These are phyloP conservation scores for Ganoderma multipileum DNA, from an alignment of 1,284 basidiomycete species.

Conservation along the genomic window DNA sequence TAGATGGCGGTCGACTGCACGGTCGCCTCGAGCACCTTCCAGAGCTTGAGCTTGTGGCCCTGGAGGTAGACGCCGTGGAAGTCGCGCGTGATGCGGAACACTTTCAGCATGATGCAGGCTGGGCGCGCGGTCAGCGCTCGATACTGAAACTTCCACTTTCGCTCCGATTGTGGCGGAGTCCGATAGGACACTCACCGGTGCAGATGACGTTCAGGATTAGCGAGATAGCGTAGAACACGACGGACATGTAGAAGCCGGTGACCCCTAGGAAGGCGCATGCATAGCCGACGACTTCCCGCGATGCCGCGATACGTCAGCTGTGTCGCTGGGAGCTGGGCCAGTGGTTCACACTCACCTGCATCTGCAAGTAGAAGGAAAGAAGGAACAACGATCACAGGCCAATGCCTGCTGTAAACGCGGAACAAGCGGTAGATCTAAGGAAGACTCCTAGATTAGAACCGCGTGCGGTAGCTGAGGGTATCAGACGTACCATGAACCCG, in stretches of 20 bases:
- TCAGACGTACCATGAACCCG: constrained; percentile 13
- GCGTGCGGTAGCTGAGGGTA: not conserved
- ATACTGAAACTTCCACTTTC: not conserved
- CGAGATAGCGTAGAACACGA: constrained; percentile 16
- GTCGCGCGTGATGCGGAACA: constrained; percentile 19
- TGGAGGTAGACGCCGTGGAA: constrained; percentile 12
- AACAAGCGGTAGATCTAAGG: constrained; percentile 16
- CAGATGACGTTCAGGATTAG: constrained; percentile 19
- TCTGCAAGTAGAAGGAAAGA: not conserved
- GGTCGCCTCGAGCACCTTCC: constrained; percentile 22
- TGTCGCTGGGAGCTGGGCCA: too few relatives aligned
- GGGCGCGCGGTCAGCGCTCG: not conserved
- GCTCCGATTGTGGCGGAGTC: not conserved
- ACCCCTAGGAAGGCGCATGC: constrained; percentile 15
- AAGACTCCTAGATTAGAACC: not conserved
- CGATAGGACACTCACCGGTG: constrained; percentile 4
- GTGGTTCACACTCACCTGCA: not conserved
- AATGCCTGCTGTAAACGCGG: constrained; percentile 11
- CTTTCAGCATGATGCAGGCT: constrained; percentile 14
- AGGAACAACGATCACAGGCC: constrained; percentile 11
- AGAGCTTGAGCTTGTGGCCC: constrained; percentile 15
- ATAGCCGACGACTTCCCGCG: constrained; percentile 14
- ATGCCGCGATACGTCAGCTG: not conserved
- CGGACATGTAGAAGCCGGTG: constrained; percentile 22
- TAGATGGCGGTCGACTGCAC: constrained; percentile 24